A percentile compares a stretch with the other conserved stretches of the same genome.
phyloP scores from a whole-genome alignment of 139 green algal species.

The Eudorina sp. region DNA sequence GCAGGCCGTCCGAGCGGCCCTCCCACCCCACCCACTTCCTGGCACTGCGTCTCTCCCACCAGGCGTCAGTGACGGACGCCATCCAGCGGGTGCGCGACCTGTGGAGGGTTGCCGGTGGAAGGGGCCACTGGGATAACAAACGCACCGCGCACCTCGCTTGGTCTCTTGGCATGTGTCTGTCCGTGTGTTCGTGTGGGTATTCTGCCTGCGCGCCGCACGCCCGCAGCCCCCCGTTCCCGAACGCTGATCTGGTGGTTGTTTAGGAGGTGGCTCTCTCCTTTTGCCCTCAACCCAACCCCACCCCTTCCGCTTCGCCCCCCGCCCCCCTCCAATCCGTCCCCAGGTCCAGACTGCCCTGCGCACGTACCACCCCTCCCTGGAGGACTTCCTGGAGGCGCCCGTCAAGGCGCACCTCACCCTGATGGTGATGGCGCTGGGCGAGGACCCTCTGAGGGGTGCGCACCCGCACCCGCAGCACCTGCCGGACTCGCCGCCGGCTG shows the following conservation, averaged over 20 bases:
- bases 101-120: not conserved
- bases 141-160: no score
- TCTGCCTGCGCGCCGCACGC: no score
- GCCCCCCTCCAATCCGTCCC: not conserved
- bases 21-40: conserved; percentile 33
- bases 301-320: no score
- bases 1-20: not conserved
- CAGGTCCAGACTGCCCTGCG: not conserved
- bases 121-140: no score
- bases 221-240: no score
- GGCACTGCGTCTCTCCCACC: conserved; percentile 32
- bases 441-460: not conserved
- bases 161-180: no score
- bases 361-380: conserved; percentile 19
- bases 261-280: no score
- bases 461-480: not conserved
- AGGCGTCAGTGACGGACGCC: not conserved
- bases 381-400: not conserved
- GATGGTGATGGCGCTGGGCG: conserved; percentile 19
- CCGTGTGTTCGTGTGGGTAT: no score
- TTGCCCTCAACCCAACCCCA: no score
- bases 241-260: no score
- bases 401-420: conserved; percentile 48
- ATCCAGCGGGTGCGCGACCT: not conserved
- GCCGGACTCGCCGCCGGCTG: not conserved